Conservation (phyloP, 257 asterid genomes). For the Galeopsis tetrahit region DNA sequence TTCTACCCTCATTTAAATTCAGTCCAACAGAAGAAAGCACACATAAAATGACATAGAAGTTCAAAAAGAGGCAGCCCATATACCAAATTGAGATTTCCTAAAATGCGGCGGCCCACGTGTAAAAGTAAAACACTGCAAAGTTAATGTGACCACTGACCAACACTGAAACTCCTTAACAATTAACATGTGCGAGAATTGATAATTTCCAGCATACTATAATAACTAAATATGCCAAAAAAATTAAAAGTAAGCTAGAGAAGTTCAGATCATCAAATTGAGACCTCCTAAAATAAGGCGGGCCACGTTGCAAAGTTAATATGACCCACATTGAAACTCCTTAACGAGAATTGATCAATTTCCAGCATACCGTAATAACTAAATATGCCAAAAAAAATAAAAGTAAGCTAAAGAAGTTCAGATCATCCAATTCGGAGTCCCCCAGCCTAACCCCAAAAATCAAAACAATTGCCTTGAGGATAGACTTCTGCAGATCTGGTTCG, state of each 20-base stretch:
- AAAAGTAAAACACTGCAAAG: background rate
- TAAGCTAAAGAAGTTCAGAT: background rate
- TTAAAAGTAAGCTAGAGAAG: background rate
- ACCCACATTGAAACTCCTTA: constrained; percentile 17
- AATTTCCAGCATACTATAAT: background rate
- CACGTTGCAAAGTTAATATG: background rate
- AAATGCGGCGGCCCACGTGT: background rate
- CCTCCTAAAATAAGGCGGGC: background rate
- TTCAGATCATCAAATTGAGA: constrained; percentile 9
- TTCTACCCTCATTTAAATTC: background rate
- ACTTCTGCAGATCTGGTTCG: constrained; percentile 27
- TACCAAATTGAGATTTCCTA: background rate
- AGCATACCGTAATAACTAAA: background rate
- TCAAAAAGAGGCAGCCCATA: constrained; percentile 21
- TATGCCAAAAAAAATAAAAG: background rate
- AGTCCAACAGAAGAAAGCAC: background rate
- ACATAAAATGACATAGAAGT: background rate
- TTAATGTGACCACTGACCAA: background rate
- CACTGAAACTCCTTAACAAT: constrained; percentile 1
- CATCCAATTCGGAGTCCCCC: background rate
- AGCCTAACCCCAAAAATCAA: background rate
- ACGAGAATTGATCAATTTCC: background rate
- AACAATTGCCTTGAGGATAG: background rate
- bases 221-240: background rate
- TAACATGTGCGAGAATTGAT: background rate